Base-by-base conservation (phyloP, 805 yeast species). In the Wickerhamomyces chambardii region DNA sequence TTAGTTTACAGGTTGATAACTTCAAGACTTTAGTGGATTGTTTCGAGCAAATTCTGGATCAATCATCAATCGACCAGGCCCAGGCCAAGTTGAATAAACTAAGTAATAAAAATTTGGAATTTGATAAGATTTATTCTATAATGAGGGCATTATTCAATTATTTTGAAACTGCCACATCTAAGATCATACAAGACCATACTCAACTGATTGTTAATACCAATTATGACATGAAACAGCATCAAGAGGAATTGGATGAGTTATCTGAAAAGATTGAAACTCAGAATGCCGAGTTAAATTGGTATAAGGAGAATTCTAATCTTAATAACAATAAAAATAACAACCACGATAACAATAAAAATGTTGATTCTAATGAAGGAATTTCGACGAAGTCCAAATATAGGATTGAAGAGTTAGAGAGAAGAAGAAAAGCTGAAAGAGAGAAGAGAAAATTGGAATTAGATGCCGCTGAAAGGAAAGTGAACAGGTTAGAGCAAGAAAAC, bases 381-480 rank as follows among this genome's bases (percentile, higher is more conserved):
- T 38, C 48, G 30, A 68, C 70, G 15, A 56, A 70, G 24, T 53
- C 67, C 31, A 63, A 61, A 36, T 45, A 76, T 31, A 61, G 86
- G 36, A 59, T 80, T 14, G 78, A 74, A 17, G 86, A 78, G 43
- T 52, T 83, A 30, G 73, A 74, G 29, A 72, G 64, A 41, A 64
- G 79, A 46, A 78, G 84, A 80, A 75, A 77, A 46, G 65, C 76
- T 6, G 89, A 83, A 42, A 62, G 86, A 40, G 92, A 82, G 51
- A 71, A 82, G 15, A 57, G 87, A 22, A 70, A 71, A 16, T 63
- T 75, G 36, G 89, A 82, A 44, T 64, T 66, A 35, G 65, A 65
- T 27, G 78, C 78, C 27, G 73, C 82, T 3, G 63, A 67, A 32
- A 53, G 57, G 31, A 56, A 80, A 30, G 63, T 79, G 5, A 48